These are phyloP conservation scores for Globisporangium splendens DNA, from an alignment of 352 stramenopile genomes.

Conservation along the genomic window DNA sequence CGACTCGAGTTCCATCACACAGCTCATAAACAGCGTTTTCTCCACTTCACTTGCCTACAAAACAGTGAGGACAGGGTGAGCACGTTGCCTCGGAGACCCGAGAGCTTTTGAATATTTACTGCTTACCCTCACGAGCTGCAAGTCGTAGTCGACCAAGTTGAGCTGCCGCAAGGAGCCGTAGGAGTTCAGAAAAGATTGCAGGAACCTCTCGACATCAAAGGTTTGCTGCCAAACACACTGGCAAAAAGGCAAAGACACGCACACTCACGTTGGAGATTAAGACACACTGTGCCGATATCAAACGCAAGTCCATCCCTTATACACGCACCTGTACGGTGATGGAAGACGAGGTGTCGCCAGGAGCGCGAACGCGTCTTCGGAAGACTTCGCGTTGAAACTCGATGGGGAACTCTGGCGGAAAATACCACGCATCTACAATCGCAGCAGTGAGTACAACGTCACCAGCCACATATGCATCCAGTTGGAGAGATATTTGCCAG, in stretches of 20 bases:
- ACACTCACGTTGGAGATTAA: too few relatives aligned
- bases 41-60: conserved; percentile 24
- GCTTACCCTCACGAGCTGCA: conserved; percentile 45
- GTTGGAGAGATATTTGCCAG: not conserved
- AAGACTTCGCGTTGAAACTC: conserved; percentile 18
- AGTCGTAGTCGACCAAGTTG: conserved; percentile 62
- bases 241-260: not conserved
- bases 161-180: conserved; percentile 35
- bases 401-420: conserved; percentile 35
- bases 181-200: conserved; percentile 39
- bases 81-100: too few relatives aligned
- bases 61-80: not conserved
- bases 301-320: not conserved
- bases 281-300: too few relatives aligned
- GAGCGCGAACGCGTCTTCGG: not conserved
- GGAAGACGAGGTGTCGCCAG: not conserved
- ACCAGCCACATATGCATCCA: not conserved
- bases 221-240: conserved; percentile 43
- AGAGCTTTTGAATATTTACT: too few relatives aligned
- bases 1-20: conserved; percentile 33
- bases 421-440: conserved; percentile 33
- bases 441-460: not conserved
- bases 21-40: conserved; percentile 45
- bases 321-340: conserved; percentile 18
- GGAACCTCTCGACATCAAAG: conserved; percentile 58